Evolutionary conservation across 805 yeast genomes (phyloP), one percentile per base, ranked within the genome.

Genomic region (Yarrowia sp.): DNA sequence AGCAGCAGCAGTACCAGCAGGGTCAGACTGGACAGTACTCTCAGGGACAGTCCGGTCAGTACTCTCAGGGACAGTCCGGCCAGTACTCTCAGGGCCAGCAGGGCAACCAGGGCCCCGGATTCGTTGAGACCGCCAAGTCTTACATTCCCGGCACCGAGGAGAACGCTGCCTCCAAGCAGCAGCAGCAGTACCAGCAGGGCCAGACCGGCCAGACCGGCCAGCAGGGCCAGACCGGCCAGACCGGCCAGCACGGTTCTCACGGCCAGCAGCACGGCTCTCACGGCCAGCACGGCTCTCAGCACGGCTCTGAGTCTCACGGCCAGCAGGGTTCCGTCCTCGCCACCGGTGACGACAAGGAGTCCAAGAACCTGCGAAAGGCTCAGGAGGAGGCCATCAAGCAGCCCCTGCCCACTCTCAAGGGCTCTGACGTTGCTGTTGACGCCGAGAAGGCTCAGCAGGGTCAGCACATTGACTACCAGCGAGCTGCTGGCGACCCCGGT

Each of bases 381-480:
- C 66, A 61, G 46, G 46, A 46, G 66, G 55, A 61, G 55, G 66
- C 66, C 12, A 61, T 61, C 46, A 47, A 61, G 44, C 66, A 61
- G 55, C 53, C 53, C 9, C 46, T 61, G 9, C 66, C 66, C 55
- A 38, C 8, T 9, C 46, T 61, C 30, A 46, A 44, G 55, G 55
- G 66, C 14, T 14, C 43, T 14, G 66, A 61, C 24, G 38, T 24
- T 5, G 66, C 66, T 39, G 43, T 47, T 13, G 46, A 46, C n/a
- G 66, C 66, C 46, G 44, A 61, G 55, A 12, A 7, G 14, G 55
- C 55, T 9, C 66, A 19, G 38, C 15, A 34, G 44, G 55, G 38
- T n/a, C 66, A 61, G 66, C 33, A 46, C 43, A 61, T 61, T 14
- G n/a, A 61, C 46, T 39, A 46, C 44, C 5, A 46, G 13, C 55